Percentiles rank a stretch among this genome's conserved stretches.
These are phyloP conservation scores for Podospora australis DNA, from an alignment of 495 filamentous ascomycete genomes.

Conservation along the genomic window DNA sequence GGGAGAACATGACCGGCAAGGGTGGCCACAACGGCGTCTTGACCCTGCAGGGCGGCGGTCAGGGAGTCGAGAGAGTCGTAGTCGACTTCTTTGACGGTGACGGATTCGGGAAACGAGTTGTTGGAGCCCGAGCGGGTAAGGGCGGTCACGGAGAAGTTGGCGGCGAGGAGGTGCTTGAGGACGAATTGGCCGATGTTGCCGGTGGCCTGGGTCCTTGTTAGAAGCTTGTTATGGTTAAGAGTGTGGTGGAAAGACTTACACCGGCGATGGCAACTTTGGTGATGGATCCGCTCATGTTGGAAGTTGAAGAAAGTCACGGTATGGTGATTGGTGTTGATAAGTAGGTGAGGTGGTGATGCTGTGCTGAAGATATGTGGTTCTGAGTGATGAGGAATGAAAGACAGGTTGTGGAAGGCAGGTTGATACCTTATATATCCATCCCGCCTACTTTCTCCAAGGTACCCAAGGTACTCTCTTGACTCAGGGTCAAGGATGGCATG, in stretches of 20 bases:
- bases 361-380: not conserved
- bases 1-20: constrained; percentile 29
- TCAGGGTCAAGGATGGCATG: too few species aligned
- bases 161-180: constrained; percentile 37
- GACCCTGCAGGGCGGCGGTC: constrained; percentile 38
- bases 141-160: constrained; percentile 50
- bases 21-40: constrained; percentile 50
- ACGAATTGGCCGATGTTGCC: constrained; percentile 50
- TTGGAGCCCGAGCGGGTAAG: constrained; percentile 41
- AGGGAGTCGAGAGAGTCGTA: constrained; percentile 47
- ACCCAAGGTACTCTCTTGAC: too few species aligned
- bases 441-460: too few species aligned
- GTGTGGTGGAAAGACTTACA: constrained; percentile 23
- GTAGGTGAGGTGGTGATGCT: not conserved
- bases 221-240: not conserved
- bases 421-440: too few species aligned
- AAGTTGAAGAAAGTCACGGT: not conserved
- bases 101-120: constrained; percentile 28
- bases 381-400: not conserved
- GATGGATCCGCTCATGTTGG: constrained; percentile 18
- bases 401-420: not conserved
- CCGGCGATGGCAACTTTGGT: constrained; percentile 44
- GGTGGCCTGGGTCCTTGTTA: constrained; percentile 33
- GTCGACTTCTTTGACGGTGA: constrained; percentile 44
- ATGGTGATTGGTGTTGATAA: too few species aligned